Conservation (phyloP, 2,329 filamentous ascomycete species). For the Leptodontidium sp. region DNA sequence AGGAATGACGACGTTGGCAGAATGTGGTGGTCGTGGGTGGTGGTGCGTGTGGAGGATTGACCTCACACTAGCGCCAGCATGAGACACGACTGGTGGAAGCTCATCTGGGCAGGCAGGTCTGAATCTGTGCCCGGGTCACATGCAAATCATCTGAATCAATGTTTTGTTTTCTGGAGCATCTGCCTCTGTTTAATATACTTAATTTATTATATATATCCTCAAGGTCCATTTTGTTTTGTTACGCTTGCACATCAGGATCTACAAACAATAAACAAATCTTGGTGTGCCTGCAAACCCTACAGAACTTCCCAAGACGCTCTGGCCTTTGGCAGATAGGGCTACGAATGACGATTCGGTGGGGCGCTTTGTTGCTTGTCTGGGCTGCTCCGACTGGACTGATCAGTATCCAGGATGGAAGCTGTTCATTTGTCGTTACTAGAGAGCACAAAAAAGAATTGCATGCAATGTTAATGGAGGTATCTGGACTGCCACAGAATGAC, state of each 20-base stretch:
- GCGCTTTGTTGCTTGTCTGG: background rate
- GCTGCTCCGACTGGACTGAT: background rate
- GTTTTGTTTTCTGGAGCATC: background rate
- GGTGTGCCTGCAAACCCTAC: background rate
- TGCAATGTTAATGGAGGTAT: background rate
- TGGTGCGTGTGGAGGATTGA: background rate
- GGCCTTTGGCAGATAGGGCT: conserved; percentile 5
- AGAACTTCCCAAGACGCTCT: background rate
- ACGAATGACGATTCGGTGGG: conserved; percentile 8
- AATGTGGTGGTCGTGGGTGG: conserved; percentile 1
- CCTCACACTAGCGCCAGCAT: background rate
- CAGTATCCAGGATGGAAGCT: background rate
- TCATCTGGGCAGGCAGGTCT: background rate
- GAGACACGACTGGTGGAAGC: background rate
- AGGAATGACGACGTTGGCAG: conserved; percentile 24
- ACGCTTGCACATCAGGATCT: too few species aligned
- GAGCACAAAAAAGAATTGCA: background rate
- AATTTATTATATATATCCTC: background rate
- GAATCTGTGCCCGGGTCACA: conserved; percentile 4
- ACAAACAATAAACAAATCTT: too few species aligned
- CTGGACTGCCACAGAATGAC: background rate
- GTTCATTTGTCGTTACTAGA: background rate
- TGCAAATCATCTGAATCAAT: conserved; percentile 13
- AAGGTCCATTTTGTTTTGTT: too few species aligned
- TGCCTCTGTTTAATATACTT: background rate